Base-by-base conservation (phyloP, 176 grass and related monocot species). In the Hsuehochloa calcarea region DNA sequence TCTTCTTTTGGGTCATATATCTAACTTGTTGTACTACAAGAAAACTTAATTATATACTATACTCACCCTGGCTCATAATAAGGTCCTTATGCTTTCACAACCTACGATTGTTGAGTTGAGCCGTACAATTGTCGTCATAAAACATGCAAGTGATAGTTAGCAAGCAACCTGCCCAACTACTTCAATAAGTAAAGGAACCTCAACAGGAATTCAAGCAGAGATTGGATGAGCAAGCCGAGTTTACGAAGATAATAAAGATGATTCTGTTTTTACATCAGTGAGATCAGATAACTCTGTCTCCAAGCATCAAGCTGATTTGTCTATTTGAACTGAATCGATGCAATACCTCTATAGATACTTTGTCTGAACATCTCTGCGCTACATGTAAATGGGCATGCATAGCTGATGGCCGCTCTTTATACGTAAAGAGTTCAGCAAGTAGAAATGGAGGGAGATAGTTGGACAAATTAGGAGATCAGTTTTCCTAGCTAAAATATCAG, bases 331-430 rank as follows among this genome's bases (percentile, higher is more conserved):
- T 37, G 10, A 46, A 75, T 31, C n/a, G 72, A 59, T 8, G n/a
- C 22, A 19, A 31, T 49, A 26, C 19, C 40, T 50, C 29, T 39
- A 3, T 3, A 26, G 17, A 4, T 39, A 26, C 20, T 59, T 37
- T 37, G n/a, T 27, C 17, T 22, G 39, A 73, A 62, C 70, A 77
- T 77, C 60, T 34, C 47, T 66, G 63, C 40, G 11, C 70, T n/a
- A 16, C 70, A 75, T 31, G 61, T 10, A n/a, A 51, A 70, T 39
- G 14, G 70, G 65, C 61, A 4, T 68, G 60, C 22, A 20, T 41
- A 19, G 66, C 39, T 60, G 15, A 58, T 75, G n/a, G 44, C 77
- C 31, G 44, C 59, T 49, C 74, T 81, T 87, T 16, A 65, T 38
- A 75, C 47, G 45, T n/a, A 67, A 72, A 43, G 44, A 55, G 55